Evolutionary conservation across 352 stramenopile species (phyloP).

Genomic region (Phytophthora lateralis): DNA sequence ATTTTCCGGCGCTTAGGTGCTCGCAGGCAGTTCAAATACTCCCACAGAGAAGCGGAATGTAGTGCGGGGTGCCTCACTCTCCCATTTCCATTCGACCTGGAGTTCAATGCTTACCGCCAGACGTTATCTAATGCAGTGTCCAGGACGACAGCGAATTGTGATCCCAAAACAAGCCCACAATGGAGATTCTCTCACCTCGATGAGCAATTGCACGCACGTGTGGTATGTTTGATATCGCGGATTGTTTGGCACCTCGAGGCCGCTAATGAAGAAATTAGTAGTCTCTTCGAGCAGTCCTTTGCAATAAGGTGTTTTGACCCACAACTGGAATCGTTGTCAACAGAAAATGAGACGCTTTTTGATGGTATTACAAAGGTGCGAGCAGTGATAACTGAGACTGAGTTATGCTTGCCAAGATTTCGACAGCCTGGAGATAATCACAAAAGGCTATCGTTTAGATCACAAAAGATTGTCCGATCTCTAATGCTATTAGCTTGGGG

Average conservation of each 20-base stretch:
- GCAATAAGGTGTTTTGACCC: constrained; percentile 6
- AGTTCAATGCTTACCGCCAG: constrained; percentile 9
- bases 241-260: constrained; percentile 27
- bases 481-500: constrained; percentile 39
- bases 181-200: constrained; percentile 23
- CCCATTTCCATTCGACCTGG: background rate
- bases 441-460: constrained; percentile 1
- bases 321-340: background rate
- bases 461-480: constrained; percentile 36
- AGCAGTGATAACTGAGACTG: background rate
- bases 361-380: constrained; percentile 11
- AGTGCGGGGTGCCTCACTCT: background rate
- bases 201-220: constrained; percentile 8
- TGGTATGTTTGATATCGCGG: constrained; percentile 20
- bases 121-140: constrained; percentile 1
- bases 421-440: background rate
- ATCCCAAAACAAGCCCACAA: background rate
- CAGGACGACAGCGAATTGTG: background rate
- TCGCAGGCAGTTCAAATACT: constrained; percentile 27
- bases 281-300: constrained; percentile 15
- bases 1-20: constrained; percentile 32
- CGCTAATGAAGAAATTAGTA: background rate
- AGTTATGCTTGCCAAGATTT: constrained; percentile 9
- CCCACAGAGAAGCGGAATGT: constrained; percentile 11
- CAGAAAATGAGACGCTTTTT: constrained; percentile 6